Conservation (phyloP, 2,329 filamentous ascomycete species). For the Niveomyces coronatus region DNA sequence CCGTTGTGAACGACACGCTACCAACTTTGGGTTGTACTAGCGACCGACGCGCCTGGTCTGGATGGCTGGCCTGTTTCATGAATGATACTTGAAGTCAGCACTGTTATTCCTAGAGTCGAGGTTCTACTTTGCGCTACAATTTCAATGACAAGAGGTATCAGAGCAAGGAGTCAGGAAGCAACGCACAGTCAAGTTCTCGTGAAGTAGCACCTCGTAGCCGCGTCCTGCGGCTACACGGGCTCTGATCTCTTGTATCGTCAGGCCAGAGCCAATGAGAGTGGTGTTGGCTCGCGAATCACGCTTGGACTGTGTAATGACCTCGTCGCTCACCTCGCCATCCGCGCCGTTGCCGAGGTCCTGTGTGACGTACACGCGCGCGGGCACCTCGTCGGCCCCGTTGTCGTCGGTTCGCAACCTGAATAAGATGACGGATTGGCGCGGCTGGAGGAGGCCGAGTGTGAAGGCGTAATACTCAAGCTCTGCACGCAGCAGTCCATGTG, state of each 20-base stretch:
- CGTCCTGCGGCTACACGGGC: neutral
- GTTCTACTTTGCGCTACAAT: too few species aligned
- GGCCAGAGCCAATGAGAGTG: neutral
- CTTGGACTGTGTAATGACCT: neutral
- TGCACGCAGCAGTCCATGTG: neutral
- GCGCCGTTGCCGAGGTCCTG: neutral
- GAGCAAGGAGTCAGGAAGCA: neutral
- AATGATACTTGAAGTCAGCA: too few species aligned
- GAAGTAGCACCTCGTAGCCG: neutral
- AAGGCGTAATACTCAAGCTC: slow-evolving; percentile 3
- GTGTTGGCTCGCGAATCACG: neutral
- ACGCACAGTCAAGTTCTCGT: neutral
- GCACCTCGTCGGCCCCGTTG: neutral
- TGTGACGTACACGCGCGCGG: neutral
- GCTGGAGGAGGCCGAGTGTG: neutral
- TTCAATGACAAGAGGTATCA: too few species aligned
- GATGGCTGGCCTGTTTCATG: too few species aligned
- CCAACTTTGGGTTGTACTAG: too few species aligned
- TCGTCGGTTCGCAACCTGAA: neutral
- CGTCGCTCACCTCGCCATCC: neutral
- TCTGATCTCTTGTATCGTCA: neutral
- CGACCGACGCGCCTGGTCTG: too few species aligned
- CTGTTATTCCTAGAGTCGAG: too few species aligned
- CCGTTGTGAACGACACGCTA: too few species aligned
- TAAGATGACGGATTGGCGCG: neutral